Evolutionary conservation across 2,329 filamentous ascomycete species (phyloP), one percentile per base, ranked within the genome.

Genomic region (Xylaria sp.): DNA sequence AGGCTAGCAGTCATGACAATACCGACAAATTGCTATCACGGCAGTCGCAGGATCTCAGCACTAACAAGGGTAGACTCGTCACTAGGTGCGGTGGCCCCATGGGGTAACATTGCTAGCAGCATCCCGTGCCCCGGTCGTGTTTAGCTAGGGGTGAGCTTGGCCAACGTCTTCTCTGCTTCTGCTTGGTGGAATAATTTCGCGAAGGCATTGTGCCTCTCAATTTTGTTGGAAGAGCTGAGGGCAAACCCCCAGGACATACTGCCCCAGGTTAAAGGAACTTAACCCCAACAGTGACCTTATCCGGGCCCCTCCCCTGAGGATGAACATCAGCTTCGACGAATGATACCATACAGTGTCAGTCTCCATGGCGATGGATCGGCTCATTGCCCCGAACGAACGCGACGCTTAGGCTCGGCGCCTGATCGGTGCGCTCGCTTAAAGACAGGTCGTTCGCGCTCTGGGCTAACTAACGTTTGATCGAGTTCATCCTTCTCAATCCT

Each of bases 171-270:
- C 12, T 40, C 23, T 7, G 12, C 4, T 38, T 59, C 65, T 64
- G 57, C 63, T 67, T 67, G 63, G 65, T 67, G 65, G 65, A 66
- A 66, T 54, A 54, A 64, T 23, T 63, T 60, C 17, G 6, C 38
- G 37, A 5, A 11, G n/a, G 15, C n/a, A n/a, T 53, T 57, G 21
- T 31, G 17, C 15, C 15, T 15, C 28, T n/a, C 14, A 33, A 21
- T 33, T 17, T n/a, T 9, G 31, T n/a, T 37, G 33, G 15, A 61
- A 23, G 52, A 50, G 52, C 57, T 38, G 19, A 38, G 53, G 15
- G 42, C 11, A 46, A n/a, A 28, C 14, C 11, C 42, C 21, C 11
- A 25, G 17, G 21, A 14, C 35, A 28, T 53, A 28, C 14, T 23
- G 43, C 50, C 35, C 51, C 40, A 58, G 28, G 45, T 45, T 42